Evolutionary conservation across 345 rosid genomes (phyloP).

Genomic region (Populus davidiana): DNA sequence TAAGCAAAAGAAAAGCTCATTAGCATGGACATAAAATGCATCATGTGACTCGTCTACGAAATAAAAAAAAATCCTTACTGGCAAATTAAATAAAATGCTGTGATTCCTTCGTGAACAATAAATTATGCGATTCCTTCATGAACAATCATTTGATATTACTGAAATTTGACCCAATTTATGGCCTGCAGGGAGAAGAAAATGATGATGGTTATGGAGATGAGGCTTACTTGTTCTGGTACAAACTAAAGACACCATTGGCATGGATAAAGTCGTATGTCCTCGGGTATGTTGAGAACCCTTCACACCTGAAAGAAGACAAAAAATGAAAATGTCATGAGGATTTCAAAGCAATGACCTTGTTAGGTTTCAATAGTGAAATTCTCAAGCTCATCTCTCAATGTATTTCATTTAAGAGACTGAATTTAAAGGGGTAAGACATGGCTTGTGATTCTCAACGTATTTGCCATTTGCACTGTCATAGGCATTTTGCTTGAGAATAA

Average conservation of each 20-base stretch:
- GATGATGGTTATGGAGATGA: background rate
- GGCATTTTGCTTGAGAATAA: background rate
- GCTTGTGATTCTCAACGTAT: background rate
- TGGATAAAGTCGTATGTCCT: constrained; percentile 93
- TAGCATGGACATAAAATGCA: background rate
- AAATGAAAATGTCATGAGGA: constrained; percentile 12
- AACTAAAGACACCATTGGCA: constrained; percentile 71
- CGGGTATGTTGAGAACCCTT: constrained; percentile 97
- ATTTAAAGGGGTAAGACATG: background rate
- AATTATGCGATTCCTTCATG: background rate
- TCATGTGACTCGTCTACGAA: background rate
- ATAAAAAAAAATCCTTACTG: background rate
- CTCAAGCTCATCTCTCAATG: background rate
- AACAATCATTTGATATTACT: no score
- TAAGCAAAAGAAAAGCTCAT: background rate
- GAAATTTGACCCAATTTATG: background rate
- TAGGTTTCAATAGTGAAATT: background rate
- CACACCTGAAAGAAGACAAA: constrained; percentile 62
- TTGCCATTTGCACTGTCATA: background rate
- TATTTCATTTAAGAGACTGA: background rate
- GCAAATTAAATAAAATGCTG: background rate
- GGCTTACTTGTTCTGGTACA: constrained; percentile 67
- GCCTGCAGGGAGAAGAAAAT: background rate
- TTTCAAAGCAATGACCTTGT: background rate
- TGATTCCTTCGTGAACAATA: background rate